Evolutionary conservation across 192 early-diverging fungal species (phyloP).

Genomic region (Phycomyces blakesleeanus): DNA sequence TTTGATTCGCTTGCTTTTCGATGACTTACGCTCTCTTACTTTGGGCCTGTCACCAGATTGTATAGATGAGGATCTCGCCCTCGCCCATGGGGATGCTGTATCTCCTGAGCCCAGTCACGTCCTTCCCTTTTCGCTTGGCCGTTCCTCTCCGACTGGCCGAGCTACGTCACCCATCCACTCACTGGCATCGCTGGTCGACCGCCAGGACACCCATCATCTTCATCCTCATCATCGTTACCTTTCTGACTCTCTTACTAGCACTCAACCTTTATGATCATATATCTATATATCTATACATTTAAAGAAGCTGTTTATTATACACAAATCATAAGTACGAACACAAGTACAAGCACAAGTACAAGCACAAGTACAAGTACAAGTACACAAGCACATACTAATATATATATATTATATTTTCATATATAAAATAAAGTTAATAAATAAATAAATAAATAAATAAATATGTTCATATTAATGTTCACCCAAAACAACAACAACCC

Average conservation of each 20-base stretch:
- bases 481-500: too few relatives aligned
- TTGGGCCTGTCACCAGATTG: constrained; percentile 28
- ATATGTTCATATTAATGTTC: too few relatives aligned
- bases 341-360: too few relatives aligned
- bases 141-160: neutral
- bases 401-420: too few relatives aligned
- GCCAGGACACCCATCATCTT: constrained; percentile 1
- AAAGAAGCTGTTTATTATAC: neutral
- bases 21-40: constrained; percentile 31
- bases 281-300: neutral
- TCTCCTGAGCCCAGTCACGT: constrained; percentile 3
- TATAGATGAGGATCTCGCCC: constrained; percentile 20
- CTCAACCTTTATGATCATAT: neutral
- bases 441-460: too few relatives aligned
- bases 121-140: too few relatives aligned
- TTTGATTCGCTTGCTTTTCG: constrained; percentile 9
- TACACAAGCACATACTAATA: too few relatives aligned
- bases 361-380: too few relatives aligned
- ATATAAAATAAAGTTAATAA: too few relatives aligned
- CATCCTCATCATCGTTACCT: neutral
- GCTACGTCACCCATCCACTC: constrained; percentile 17
- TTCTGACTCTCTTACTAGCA: neutral
- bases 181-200: constrained; percentile 26
- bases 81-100: constrained; percentile 13
- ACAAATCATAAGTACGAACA: neutral